Evolutionary conservation across 1,139 yeast genomes (phyloP).

Genomic region (Candida pseudocylindracea): DNA sequence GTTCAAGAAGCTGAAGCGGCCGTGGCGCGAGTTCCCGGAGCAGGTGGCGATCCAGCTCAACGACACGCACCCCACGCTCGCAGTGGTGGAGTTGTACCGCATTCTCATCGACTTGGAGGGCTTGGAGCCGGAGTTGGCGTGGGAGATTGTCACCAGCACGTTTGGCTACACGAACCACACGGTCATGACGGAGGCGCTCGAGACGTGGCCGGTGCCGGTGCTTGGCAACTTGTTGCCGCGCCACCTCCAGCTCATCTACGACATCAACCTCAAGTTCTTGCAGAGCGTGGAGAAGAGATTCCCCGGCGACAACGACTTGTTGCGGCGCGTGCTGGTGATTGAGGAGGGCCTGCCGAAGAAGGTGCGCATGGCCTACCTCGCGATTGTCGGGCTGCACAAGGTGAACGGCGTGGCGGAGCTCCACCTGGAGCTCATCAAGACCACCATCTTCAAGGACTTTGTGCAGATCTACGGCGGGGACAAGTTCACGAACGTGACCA

Average conservation of each 20-base stretch:
- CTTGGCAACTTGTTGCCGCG: conserved; percentile 67
- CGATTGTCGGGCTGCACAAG: conserved; percentile 80
- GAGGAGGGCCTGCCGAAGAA: conserved; percentile 68
- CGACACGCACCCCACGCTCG: conserved; percentile 90
- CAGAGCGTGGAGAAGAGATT: conserved; percentile 52
- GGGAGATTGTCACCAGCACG: conserved; percentile 62
- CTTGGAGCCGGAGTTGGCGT: conserved; percentile 63
- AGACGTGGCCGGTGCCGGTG: conserved; percentile 83
- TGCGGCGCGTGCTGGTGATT: conserved; percentile 57
- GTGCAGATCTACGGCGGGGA: conserved; percentile 63
- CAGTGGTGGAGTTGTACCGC: conserved; percentile 78
- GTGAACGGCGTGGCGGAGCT: conserved; percentile 93
- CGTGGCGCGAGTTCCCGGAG: conserved; percentile 66
- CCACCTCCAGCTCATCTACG: conserved; percentile 79
- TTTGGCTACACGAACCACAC: conserved; percentile 93
- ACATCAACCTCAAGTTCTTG: conserved; percentile 62
- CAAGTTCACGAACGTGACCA: conserved; percentile 79
- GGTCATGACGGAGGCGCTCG: conserved; percentile 85
- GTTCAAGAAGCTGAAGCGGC: conserved; percentile 53
- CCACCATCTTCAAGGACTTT: conserved; percentile 80
- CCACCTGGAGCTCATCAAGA: conserved; percentile 76
- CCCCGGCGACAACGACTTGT: conserved; percentile 48
- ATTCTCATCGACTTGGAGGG: conserved; percentile 68
- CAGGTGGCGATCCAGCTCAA: conserved; percentile 83
- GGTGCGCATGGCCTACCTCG: conserved; percentile 82